Evolutionary conservation across 306 rosid species (phyloP).

Genomic region (Datisca glomerata): DNA sequence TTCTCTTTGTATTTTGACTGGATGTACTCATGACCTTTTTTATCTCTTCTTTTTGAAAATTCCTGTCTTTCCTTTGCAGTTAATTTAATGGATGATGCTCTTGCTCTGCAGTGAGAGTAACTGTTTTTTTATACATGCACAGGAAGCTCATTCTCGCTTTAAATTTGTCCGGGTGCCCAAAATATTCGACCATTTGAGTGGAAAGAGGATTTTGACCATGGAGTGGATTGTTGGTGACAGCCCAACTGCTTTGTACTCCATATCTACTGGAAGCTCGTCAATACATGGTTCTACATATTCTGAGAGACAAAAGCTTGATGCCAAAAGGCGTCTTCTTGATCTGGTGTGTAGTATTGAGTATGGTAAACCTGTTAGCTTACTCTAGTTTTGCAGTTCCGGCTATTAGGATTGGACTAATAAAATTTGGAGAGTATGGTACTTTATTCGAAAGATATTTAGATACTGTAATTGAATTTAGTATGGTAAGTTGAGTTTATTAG

Average conservation of each 20-base stretch:
- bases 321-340: slow-evolving; percentile 83
- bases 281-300: slow-evolving; percentile 32
- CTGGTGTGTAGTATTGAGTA: slow-evolving; percentile 35
- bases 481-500: too few relatives aligned
- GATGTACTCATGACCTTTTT: neutral
- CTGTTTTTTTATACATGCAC: slow-evolving; percentile 17
- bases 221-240: slow-evolving; percentile 97
- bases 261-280: slow-evolving; percentile 39
- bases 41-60: neutral
- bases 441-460: too few relatives aligned
- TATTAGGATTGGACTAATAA: too few relatives aligned
- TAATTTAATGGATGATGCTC: slow-evolving; percentile 5
- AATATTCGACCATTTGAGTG: slow-evolving; percentile 44
- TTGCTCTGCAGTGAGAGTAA: slow-evolving; percentile 12
- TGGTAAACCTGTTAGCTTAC: too few relatives aligned
- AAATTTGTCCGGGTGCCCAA: slow-evolving; percentile 66
- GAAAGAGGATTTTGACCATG: slow-evolving; percentile 86
- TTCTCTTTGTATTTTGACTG: neutral
- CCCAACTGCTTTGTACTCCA: slow-evolving; percentile 62
- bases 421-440: too few relatives aligned
- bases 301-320: slow-evolving; percentile 56
- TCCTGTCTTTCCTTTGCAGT: neutral
- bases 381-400: too few relatives aligned
- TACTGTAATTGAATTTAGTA: too few relatives aligned
- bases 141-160: slow-evolving; percentile 84